Evolutionary conservation across 2,329 filamentous ascomycete genomes (phyloP), one percentile per base, ranked within the genome.

Genomic region (Pseudogymnoascus sp.): DNA sequence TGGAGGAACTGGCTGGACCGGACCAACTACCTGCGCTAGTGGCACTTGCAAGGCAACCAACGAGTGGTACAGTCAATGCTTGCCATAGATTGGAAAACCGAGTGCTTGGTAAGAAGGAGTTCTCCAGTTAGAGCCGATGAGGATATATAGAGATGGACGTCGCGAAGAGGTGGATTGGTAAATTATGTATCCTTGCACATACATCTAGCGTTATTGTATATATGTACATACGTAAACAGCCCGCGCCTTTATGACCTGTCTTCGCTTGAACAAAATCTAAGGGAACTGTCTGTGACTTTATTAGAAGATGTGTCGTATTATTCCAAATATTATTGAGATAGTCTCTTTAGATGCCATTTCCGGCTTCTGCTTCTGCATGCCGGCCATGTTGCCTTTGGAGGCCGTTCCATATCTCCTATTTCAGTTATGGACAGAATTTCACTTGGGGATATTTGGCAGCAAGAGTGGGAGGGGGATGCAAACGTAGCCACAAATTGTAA

Each of bases 21-120:
- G 62, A 0, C 19, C 64, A 30, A 65, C 62, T 19, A 65, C 60
- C 16, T 66, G 64, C 55, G 62, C 61, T 22, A 42, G 28, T 25
- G 64, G 64, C 6, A 64, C 63, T 38, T 66, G 64, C 62, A 63
- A 25, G n/a, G 41, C 41, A 14, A 62, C 22, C 5, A 62, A 63
- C 45, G 11, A 38, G 22, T 66, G 62, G 52, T 66, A 64, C 55
- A 60, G 60, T 4, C 58, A 60, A 19, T 60, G 58, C 58, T 38
- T 60, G 30, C 58, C 58, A 55, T 55, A 55, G 8, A 55, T 55
- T 55, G 28, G n/a, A 19, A 55, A 55, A 3, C 4, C 12, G 9
- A 30, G n/a, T 30, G 28, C 22, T 12, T 55, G 9, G 8, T 55
- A 12, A 9, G 8, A 33, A 33, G n/a, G n/a, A 19, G 11, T 55